Percentiles rank a stretch among this genome's conserved stretches.
Conservation (phyloP, 257 asterid genomes). For the Solanum pinnatisectum region DNA sequence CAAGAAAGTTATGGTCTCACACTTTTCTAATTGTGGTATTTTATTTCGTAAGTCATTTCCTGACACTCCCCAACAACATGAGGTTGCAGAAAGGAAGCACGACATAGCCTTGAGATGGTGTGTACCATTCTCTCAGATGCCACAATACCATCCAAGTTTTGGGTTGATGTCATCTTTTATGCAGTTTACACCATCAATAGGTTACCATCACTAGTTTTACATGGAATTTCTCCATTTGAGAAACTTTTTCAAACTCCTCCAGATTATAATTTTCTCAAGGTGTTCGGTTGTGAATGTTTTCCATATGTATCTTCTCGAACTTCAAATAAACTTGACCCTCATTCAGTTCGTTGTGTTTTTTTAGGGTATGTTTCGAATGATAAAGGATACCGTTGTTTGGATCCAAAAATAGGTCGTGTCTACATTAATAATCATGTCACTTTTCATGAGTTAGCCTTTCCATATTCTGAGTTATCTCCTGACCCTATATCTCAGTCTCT, state of each 20-base stretch:
- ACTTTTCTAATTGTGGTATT: no score
- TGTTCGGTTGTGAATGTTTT: not conserved
- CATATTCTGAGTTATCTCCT: not conserved
- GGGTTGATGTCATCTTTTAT: no score
- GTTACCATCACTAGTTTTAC: not conserved
- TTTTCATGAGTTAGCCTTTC: not conserved
- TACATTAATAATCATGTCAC: not conserved
- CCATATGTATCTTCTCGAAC: not conserved
- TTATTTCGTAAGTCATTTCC: no score
- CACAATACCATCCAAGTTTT: no score
- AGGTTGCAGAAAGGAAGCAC: no score
- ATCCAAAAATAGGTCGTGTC: not conserved
- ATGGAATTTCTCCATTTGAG: not conserved
- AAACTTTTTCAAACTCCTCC: not conserved
- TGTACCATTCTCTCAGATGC: no score
- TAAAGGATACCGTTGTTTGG: not conserved
- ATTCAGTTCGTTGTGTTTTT: not conserved
- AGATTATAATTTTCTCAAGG: not conserved
- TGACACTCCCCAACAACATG: no score
- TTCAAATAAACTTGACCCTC: not conserved
- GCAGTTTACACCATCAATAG: not conserved
- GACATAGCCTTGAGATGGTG: no score
- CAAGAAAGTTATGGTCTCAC: no score
- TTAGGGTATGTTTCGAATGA: not conserved
- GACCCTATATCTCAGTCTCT: not conserved